Conservation (phyloP, 306 rosid genomes). For the Medicago lupulina region DNA sequence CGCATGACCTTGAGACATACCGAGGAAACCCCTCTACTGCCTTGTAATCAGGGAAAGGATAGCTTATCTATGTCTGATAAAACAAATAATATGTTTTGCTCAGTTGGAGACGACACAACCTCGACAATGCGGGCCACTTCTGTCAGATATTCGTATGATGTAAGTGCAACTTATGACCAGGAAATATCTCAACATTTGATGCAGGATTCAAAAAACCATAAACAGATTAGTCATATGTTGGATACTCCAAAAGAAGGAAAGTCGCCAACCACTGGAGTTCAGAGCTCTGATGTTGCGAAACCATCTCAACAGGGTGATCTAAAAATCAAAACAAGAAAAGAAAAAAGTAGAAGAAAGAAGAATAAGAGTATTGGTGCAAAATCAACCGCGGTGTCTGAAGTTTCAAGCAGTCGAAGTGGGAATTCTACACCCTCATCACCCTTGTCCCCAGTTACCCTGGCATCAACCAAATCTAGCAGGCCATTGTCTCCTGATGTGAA, state of each 20-base stretch:
- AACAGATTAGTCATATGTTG: conserved; percentile 26
- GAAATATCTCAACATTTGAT: conserved; percentile 45
- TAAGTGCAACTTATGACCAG: conserved; percentile 40
- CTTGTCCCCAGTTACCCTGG: conserved; percentile 60
- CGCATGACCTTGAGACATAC: conserved; percentile 41
- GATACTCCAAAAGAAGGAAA: conserved; percentile 49
- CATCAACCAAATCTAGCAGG: conserved; percentile 57
- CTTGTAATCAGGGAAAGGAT: conserved; percentile 46
- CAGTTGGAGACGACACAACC: conserved; percentile 41
- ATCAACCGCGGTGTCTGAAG: conserved; percentile 60
- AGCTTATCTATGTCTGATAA: conserved; percentile 54
- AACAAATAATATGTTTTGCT: conserved; percentile 48
- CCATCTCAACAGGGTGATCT: conserved; percentile 50
- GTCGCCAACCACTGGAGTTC: conserved; percentile 42
- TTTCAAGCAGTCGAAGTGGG: conserved; percentile 92
- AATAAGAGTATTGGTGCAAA: conserved; percentile 65
- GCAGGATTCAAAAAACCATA: conserved; percentile 42
- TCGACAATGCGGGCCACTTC: conserved; percentile 42
- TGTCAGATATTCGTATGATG: conserved; percentile 44
- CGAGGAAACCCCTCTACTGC: conserved; percentile 46
- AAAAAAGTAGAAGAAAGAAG: conserved; percentile 71
- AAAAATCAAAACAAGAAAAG: conserved; percentile 68
- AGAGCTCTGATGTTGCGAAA: conserved; percentile 49
- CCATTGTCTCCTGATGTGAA: conserved; percentile 53
- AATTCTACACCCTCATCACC: conserved; percentile 96